These are phyloP conservation scores for Pholiota microspora DNA, from an alignment of 768 basidiomycete species.

Conservation along the genomic window DNA sequence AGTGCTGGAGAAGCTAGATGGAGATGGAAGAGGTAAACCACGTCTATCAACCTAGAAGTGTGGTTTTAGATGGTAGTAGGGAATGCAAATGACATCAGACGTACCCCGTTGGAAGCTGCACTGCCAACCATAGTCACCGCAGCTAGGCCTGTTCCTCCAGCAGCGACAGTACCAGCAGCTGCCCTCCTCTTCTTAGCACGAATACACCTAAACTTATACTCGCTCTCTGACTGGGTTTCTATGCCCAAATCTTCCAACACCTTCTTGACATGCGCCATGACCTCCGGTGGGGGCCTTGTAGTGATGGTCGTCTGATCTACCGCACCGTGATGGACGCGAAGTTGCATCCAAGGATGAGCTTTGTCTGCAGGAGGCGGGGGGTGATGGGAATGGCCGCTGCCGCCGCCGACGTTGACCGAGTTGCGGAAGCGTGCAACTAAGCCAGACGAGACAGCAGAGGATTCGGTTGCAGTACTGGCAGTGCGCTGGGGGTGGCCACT, in stretches of 20 bases:
- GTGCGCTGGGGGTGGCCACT: conserved; percentile 39
- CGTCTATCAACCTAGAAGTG: conserved; percentile 76
- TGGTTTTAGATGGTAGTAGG: conserved; percentile 2
- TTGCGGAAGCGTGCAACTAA: conserved; percentile 49
- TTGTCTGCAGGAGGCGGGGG: conserved; percentile 28
- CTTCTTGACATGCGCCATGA: conserved; percentile 80
- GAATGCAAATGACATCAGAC: conserved; percentile 30
- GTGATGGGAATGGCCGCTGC: conserved; percentile 28
- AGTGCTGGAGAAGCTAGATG: conserved; percentile 62
- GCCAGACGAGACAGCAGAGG: conserved; percentile 42
- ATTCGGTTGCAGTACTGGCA: conserved; percentile 40
- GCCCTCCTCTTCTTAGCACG: conserved; percentile 71
- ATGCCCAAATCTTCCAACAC: conserved; percentile 89
- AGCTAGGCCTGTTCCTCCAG: conserved; percentile 48
- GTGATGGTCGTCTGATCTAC: conserved; percentile 91
- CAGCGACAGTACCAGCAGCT: conserved; percentile 30
- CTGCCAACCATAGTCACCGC: conserved; percentile 78
- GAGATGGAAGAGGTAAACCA: conserved; percentile 82
- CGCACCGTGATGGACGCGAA: conserved; percentile 89
- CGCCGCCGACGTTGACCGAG: conserved; percentile 43
- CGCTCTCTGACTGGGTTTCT: conserved; percentile 83
- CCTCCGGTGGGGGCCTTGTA: conserved; percentile 77
- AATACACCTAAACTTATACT: conserved; percentile 88
- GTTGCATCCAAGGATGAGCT: conserved; percentile 31
- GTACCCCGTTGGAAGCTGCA: conserved; percentile 83